Evolutionary conservation across 129 eudicot species (phyloP), one percentile per base, ranked within the genome.

Genomic region (Saposhnikovia divaricata): DNA sequence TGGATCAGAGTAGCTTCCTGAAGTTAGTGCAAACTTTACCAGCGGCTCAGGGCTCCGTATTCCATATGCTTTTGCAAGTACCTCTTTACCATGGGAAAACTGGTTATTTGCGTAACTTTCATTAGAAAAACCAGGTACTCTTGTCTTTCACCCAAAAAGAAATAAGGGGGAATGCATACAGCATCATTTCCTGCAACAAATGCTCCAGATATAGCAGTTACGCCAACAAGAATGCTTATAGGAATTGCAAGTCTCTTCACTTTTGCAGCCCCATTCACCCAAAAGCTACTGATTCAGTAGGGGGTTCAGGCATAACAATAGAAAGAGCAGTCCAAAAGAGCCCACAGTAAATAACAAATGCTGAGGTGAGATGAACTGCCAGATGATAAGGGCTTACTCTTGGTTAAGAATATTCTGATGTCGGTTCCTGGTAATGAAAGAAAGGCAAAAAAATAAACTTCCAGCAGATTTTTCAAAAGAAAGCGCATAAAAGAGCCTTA

Each of bases 111-210:
- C n/a, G n/a, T n/a, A n/a, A n/a, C n/a, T n/a, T n/a, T n/a, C n/a
- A n/a, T n/a, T n/a, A n/a, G n/a, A n/a, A n/a, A n/a, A n/a, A n/a
- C n/a, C n/a, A n/a, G n/a, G n/a, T n/a, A n/a, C n/a, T n/a, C n/a
- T n/a, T n/a, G n/a, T n/a, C n/a, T n/a, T n/a, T n/a, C n/a, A n/a
- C n/a, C 73, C 59, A 51, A 51, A 31, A 31, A 12, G 43, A 47
- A 8, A 63, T 48, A 72, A 40, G 72, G 43, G 48, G 50, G 38
- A 71, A 70, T 75, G 77, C 90, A 74, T 90, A 95, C 99, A n/a
- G 97, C 99, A 76, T 95, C 99, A 79, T 95, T 95, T 85, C 99
- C 99, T 65, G 97, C 99, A 85, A 95, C 99, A 88, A 92, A 95
- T 42, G 99, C 96, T 82, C 99, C 97, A 16, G 99, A 95, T 46